Percentiles rank a stretch among this genome's conserved stretches.
Evolutionary conservation across 257 asterid genomes (phyloP).

Genomic region (Parsonsia alboflavescens): DNA sequence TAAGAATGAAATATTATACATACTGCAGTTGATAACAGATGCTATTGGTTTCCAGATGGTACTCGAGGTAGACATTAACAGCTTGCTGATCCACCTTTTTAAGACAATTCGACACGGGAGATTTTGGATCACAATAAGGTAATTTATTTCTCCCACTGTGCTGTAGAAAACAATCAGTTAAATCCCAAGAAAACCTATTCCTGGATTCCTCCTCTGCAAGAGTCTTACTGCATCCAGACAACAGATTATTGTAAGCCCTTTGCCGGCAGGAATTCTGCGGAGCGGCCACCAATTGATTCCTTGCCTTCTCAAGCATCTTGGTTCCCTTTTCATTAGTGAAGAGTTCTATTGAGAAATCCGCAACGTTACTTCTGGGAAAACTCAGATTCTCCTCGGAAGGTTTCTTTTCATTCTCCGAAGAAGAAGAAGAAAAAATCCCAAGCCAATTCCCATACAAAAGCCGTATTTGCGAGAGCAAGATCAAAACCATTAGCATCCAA

Average conservation of each 20-base stretch:
- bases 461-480: constrained; percentile 32
- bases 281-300: constrained; percentile 33
- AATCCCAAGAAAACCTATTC: constrained; percentile 83
- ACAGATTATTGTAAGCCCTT: constrained; percentile 46
- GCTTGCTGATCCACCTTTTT: constrained; percentile 41
- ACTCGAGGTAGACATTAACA: constrained; percentile 47
- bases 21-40: constrained; percentile 89
- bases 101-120: constrained; percentile 43
- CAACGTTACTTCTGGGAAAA: constrained; percentile 16
- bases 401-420: constrained; percentile 21
- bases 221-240: constrained; percentile 52
- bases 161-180: constrained; percentile 71
- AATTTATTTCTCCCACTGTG: constrained; percentile 60
- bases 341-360: constrained; percentile 63
- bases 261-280: constrained; percentile 58
- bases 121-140: constrained; percentile 50
- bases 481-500: constrained; percentile 1
- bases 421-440: constrained; percentile 3
- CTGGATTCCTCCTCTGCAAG: constrained; percentile 59
- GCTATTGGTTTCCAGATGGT: constrained; percentile 63
- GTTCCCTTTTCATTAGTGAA: constrained; percentile 43
- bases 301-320: constrained; percentile 45
- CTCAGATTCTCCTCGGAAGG: constrained; percentile 10
- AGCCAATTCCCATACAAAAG: constrained; percentile 36
- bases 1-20: constrained; percentile 12